Evolutionary conservation across 805 yeast genomes (phyloP).

Genomic region (Myxozyma melibiosi): DNA sequence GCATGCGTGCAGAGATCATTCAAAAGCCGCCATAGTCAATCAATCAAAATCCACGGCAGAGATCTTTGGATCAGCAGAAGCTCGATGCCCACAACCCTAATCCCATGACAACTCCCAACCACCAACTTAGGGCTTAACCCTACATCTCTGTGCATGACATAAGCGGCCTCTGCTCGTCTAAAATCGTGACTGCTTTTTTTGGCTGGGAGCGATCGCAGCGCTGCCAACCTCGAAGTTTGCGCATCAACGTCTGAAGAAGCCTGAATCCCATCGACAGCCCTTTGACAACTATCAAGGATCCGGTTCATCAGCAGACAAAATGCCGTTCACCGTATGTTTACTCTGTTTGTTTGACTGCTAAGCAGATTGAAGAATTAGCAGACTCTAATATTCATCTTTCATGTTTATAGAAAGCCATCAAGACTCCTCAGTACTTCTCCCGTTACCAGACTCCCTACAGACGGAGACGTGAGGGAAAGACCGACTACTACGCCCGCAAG

Average conservation of each 20-base stretch:
- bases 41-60: too few species aligned
- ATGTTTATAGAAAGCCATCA: slow-evolving; percentile 44
- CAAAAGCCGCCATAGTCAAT: too few species aligned
- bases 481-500: slow-evolving; percentile 99
- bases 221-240: too few species aligned
- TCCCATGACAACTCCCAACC: too few species aligned
- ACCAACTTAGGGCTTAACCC: not conserved
- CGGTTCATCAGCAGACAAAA: slow-evolving; percentile 3
- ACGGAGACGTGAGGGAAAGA: slow-evolving; percentile 99
- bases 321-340: slow-evolving; percentile 35
- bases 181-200: slow-evolving; percentile 1
- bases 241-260: too few species aligned
- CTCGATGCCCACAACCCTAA: too few species aligned
- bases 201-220: too few species aligned
- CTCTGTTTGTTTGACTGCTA: not conserved
- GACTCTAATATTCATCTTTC: not conserved
- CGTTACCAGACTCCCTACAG: slow-evolving; percentile 99
- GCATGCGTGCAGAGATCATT: too few species aligned
- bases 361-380: not conserved
- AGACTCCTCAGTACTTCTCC: slow-evolving; percentile 94
- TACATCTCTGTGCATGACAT: not conserved
- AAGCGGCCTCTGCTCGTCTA: too few species aligned
- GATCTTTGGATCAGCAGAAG: too few species aligned
- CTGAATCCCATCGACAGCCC: not conserved
- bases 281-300: not conserved